Evolutionary conservation across 208 protist genomes (phyloP).

Genomic region (Crithidia mellificae): DNA sequence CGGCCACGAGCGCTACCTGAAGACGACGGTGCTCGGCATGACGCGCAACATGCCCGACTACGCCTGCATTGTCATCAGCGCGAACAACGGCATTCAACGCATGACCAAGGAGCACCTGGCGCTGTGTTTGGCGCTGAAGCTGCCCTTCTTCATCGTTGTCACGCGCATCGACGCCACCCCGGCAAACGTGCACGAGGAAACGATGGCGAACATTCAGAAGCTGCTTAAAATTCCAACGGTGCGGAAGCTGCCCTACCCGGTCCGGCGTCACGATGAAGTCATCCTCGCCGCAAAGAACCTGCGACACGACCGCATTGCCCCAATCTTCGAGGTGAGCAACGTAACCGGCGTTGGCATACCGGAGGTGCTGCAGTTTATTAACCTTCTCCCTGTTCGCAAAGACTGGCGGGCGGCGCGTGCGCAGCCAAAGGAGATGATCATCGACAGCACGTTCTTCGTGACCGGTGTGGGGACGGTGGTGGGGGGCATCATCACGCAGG

Average conservation of each 20-base stretch:
- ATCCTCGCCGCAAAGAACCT: conserved; percentile 94
- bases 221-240: conserved; percentile 94
- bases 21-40: conserved; percentile 97
- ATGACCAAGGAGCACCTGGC: conserved; percentile 97
- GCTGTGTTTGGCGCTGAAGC: conserved; percentile 94
- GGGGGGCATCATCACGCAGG: conserved; percentile 92
- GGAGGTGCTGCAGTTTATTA: conserved; percentile 87
- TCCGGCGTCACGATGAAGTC: conserved; percentile 90
- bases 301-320: conserved; percentile 79
- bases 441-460: conserved; percentile 93
- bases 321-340: conserved; percentile 94
- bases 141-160: conserved; percentile 96
- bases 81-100: conserved; percentile 92
- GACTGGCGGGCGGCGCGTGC: conserved; percentile 83
- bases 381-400: conserved; percentile 89
- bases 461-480: conserved; percentile 96
- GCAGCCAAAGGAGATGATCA: conserved; percentile 87
- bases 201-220: conserved; percentile 83
- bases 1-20: conserved; percentile 97
- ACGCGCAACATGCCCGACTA: conserved; percentile 96
- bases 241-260: conserved; percentile 92
- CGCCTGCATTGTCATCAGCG: conserved; percentile 92
- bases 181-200: conserved; percentile 90
- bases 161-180: conserved; percentile 97
- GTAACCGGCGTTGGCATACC: conserved; percentile 94